These are phyloP conservation scores for Diaporthe capsici DNA, from an alignment of 2,329 filamentous ascomycete species.

Conservation along the genomic window DNA sequence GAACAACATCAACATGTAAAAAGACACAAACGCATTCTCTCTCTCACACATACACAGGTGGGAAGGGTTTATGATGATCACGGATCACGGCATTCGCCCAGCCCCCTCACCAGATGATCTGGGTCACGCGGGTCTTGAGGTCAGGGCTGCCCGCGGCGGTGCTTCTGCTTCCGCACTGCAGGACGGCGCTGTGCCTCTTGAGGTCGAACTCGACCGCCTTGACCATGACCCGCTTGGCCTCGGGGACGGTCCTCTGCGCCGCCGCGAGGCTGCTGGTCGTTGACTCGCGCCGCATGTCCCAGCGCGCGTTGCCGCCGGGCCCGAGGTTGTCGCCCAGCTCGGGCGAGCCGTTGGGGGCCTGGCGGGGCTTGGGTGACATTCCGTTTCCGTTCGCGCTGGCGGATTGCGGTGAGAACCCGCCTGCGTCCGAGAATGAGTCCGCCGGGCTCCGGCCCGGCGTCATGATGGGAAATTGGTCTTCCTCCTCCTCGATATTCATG, in stretches of 20 bases:
- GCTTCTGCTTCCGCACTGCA: constrained; percentile 69
- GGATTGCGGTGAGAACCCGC: constrained; percentile 17
- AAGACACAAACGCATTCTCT: neutral
- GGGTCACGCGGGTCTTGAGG: constrained; percentile 60
- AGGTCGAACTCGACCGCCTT: constrained; percentile 70
- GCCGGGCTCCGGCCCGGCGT: constrained; percentile 48
- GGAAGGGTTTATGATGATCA: neutral
- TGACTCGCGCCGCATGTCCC: constrained; percentile 50
- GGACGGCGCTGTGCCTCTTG: constrained; percentile 62
- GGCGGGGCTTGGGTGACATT: constrained; percentile 43
- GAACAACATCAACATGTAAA: neutral
- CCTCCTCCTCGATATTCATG: constrained; percentile 67
- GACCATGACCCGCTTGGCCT: constrained; percentile 69
- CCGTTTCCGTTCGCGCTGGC: constrained; percentile 46
- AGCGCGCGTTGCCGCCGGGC: constrained; percentile 61
- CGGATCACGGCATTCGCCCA: constrained; percentile 9
- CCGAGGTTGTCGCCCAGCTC: constrained; percentile 56
- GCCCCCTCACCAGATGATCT: constrained; percentile 61
- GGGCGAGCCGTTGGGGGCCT: constrained; percentile 47
- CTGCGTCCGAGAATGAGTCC: constrained; percentile 37
- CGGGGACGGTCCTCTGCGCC: constrained; percentile 58
- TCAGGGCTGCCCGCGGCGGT: constrained; percentile 63
- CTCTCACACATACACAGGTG: neutral
- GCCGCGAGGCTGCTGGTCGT: constrained; percentile 45
- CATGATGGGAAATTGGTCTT: constrained; percentile 49